Conservation (phyloP, 164 flowering plant species). For the Tetrastigma voinierianum region DNA sequence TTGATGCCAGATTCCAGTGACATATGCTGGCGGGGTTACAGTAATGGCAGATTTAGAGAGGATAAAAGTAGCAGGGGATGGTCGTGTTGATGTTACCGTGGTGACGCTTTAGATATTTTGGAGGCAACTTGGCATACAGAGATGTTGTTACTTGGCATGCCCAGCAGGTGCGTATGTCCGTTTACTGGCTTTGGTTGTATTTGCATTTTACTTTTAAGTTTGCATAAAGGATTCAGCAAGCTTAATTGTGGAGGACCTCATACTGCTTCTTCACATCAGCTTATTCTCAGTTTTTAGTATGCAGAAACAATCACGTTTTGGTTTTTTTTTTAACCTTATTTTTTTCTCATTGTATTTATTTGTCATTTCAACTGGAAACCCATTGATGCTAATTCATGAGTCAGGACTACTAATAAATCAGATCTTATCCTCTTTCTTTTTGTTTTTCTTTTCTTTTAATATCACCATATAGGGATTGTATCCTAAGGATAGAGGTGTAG, state of each 20-base stretch:
- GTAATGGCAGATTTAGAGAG: constrained; percentile 76
- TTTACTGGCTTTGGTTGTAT: constrained; percentile 10
- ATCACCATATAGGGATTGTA: no score
- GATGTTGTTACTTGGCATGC: constrained; percentile 86
- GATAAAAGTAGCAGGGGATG: constrained; percentile 71
- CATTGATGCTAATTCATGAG: no score
- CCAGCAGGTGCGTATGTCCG: constrained; percentile 18
- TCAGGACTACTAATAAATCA: no score
- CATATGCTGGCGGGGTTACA: constrained; percentile 93
- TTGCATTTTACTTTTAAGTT: no score
- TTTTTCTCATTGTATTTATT: neutral
- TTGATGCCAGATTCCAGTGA: no score
- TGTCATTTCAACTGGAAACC: neutral
- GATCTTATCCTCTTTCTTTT: no score
- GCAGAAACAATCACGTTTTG: neutral
- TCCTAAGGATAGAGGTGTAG: no score
- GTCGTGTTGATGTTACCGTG: constrained; percentile 88
- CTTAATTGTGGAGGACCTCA: neutral
- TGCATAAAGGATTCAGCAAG: no score
- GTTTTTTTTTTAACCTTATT: neutral
- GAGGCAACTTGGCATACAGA: constrained; percentile 71
- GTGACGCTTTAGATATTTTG: constrained; percentile 91
- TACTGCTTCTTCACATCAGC: neutral
- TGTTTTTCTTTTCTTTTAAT: neutral
- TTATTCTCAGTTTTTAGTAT: neutral